A percentile compares a stretch with the other conserved stretches of the same genome.
Conservation (phyloP, 2,329 filamentous ascomycete species). For the Fusarium sp. region DNA sequence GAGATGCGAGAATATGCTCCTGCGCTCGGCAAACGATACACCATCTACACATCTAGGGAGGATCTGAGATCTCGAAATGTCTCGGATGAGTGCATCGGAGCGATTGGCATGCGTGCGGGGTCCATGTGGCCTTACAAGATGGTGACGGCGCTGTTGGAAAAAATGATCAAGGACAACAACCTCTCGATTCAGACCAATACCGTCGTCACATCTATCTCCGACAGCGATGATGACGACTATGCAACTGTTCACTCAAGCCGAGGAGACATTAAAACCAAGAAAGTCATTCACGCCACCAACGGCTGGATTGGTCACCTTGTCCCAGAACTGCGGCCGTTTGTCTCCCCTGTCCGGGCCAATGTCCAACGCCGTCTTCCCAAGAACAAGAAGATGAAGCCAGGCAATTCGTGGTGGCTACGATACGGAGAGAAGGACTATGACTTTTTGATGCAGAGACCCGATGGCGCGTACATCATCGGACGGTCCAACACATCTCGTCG, state of each 20-base stretch:
- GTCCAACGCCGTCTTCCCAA: neutral
- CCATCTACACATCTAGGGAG: slow-evolving; percentile 9
- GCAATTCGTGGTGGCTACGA: slow-evolving; percentile 31
- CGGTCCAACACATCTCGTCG: neutral
- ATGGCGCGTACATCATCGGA: slow-evolving; percentile 7
- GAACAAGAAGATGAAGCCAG: neutral
- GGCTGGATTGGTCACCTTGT: slow-evolving; percentile 40
- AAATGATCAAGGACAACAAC: neutral
- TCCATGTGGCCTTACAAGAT: slow-evolving; percentile 41
- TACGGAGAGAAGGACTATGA: slow-evolving; percentile 42
- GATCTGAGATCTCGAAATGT: slow-evolving; percentile 10
- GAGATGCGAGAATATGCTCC: slow-evolving; percentile 32
- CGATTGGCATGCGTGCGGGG: slow-evolving; percentile 28
- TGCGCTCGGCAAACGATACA: slow-evolving; percentile 24
- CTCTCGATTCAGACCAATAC: slow-evolving; percentile 40
- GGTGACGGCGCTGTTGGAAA: slow-evolving; percentile 24
- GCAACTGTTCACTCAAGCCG: slow-evolving; percentile 31
- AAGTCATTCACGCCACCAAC: slow-evolving; percentile 42
- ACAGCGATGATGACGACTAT: slow-evolving; percentile 4
- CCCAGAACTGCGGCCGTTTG: slow-evolving; percentile 33
- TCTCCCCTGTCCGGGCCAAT: slow-evolving; percentile 17
- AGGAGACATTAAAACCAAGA: slow-evolving; percentile 30
- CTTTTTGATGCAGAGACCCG: slow-evolving; percentile 36
- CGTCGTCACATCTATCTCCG: slow-evolving; percentile 16
- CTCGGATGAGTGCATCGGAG: slow-evolving; percentile 7